A percentile compares a stretch with the other conserved stretches of the same genome.
Conservation (phyloP, 306 rosid genomes). For the Cucurbita pepo region DNA sequence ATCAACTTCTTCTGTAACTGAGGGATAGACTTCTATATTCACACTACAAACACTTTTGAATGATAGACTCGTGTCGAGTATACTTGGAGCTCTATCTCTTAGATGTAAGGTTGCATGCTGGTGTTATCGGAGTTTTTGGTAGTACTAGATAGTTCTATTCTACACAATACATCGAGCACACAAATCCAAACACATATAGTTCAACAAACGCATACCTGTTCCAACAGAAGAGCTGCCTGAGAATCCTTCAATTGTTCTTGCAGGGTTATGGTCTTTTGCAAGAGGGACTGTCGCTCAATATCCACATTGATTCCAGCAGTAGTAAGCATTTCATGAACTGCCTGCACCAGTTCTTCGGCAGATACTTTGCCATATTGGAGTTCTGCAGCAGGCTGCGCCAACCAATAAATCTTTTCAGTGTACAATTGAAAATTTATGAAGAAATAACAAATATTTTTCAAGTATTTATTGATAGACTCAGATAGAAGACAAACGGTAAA, state of each 20-base stretch:
- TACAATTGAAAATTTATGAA: not conserved
- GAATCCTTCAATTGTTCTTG: slow-evolving; percentile 81
- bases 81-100: not conserved
- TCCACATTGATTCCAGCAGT: slow-evolving; percentile 84
- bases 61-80: not conserved
- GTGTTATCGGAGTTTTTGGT: not conserved
- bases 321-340: slow-evolving; percentile 87
- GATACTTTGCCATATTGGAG: slow-evolving; percentile 68
- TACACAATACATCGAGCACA: not conserved
- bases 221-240: slow-evolving; percentile 62
- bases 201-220: slow-evolving; percentile 51
- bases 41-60: not conserved
- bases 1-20: not conserved
- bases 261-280: slow-evolving; percentile 53
- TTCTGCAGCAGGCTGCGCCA: slow-evolving; percentile 34
- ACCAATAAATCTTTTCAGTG: slow-evolving; percentile 12
- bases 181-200: not conserved
- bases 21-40: not conserved
- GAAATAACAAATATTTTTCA: not conserved
- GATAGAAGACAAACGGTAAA: not conserved
- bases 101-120: not conserved
- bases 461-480: not conserved
- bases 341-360: slow-evolving; percentile 75
- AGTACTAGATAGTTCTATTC: not conserved
- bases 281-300: slow-evolving; percentile 63